These are phyloP conservation scores for Angophora floribunda DNA, from an alignment of 345 rosid species.

Conservation along the genomic window DNA sequence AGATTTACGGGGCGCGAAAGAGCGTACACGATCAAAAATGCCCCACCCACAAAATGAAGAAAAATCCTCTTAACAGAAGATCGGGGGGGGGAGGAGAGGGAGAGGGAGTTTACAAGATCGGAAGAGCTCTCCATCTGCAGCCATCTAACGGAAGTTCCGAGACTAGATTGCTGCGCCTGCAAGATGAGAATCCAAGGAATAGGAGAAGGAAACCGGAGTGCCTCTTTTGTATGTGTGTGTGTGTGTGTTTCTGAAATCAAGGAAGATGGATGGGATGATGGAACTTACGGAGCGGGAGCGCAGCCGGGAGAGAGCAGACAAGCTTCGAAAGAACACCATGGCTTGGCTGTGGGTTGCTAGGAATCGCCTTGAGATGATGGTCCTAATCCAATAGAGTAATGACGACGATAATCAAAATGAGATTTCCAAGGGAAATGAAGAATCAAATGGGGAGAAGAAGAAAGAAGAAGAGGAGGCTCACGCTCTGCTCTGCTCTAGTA, in stretches of 20 bases:
- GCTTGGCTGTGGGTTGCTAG: background rate
- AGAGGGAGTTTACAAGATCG: slow-evolving; percentile 39
- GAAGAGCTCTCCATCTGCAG: slow-evolving; percentile 74
- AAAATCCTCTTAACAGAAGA: background rate
- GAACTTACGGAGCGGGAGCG: slow-evolving; percentile 59
- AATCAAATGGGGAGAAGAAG: background rate
- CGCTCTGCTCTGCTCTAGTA: background rate
- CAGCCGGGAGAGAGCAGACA: slow-evolving; percentile 51
- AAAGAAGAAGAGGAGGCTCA: background rate
- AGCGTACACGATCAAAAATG: background rate
- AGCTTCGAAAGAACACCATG: slow-evolving; percentile 66
- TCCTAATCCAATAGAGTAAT: background rate
- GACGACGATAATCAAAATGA: too few species aligned
- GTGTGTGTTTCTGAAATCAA: background rate
- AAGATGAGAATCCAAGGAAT: background rate
- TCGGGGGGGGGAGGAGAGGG: background rate
- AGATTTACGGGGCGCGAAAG: background rate
- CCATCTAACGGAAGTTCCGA: slow-evolving; percentile 71
- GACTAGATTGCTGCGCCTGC: slow-evolving; percentile 56
- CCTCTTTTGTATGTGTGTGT: too few species aligned
- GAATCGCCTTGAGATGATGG: background rate
- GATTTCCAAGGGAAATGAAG: background rate
- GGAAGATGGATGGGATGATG: background rate
- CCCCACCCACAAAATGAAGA: background rate
- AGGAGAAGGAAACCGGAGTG: background rate